These are phyloP conservation scores for Aspergillus fumigatiaffinis DNA, from an alignment of 2,329 filamentous ascomycete species.

Conservation along the genomic window DNA sequence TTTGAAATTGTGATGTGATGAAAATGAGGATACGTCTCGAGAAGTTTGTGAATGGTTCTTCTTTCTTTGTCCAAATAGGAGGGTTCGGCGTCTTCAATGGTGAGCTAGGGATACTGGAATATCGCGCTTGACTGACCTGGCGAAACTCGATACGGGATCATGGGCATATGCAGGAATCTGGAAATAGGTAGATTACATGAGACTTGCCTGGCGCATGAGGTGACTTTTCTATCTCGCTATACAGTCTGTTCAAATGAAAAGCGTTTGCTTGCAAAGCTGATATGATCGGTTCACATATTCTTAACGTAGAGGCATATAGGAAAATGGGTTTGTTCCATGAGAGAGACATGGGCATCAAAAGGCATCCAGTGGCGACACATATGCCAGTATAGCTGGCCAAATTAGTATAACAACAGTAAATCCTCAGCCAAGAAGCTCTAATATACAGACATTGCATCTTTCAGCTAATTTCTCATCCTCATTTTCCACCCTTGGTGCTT, in stretches of 20 bases:
- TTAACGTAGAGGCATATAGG: not conserved
- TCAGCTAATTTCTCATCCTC: too few relatives aligned
- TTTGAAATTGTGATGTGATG: conserved; percentile 17
- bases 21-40: conserved; percentile 21
- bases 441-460: too few relatives aligned
- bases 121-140: conserved; percentile 16
- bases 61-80: conserved; percentile 19
- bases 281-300: not conserved
- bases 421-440: too few relatives aligned
- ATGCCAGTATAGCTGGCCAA: too few relatives aligned
- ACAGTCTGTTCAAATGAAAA: conserved; percentile 17
- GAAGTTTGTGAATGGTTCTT: conserved; percentile 17
- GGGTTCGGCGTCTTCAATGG: conserved; percentile 21
- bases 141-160: conserved; percentile 18
- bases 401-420: too few relatives aligned
- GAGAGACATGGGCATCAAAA: not conserved
- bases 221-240: conserved; percentile 17
- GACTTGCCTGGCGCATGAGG: conserved; percentile 16
- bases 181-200: conserved; percentile 16
- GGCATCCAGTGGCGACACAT: not conserved
- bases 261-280: conserved; percentile 2
- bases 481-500: too few relatives aligned
- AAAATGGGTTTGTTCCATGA: not conserved
- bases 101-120: conserved; percentile 16
- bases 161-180: conserved; percentile 21